Percentiles rank a stretch among this genome's conserved stretches.
phyloP scores from a whole-genome alignment of 2,329 filamentous ascomycete genomes.

The Stemphylium beticola region DNA sequence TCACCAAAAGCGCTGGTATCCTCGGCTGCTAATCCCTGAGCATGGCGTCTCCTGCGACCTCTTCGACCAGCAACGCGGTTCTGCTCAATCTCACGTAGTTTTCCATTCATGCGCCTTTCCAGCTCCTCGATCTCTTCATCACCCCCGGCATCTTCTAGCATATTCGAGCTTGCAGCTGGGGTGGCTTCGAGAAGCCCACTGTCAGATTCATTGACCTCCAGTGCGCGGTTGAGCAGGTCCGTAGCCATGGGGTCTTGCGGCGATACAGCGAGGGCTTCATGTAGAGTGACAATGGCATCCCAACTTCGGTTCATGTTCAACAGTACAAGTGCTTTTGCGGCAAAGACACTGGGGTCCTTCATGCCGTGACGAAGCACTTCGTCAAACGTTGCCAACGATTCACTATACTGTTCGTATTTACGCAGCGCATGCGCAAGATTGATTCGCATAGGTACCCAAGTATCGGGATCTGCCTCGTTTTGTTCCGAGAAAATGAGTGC shows the following conservation, averaged over 20 bases:
- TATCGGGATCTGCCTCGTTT: constrained; percentile 79
- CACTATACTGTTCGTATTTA: constrained; percentile 69
- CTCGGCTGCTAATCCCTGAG: constrained; percentile 54
- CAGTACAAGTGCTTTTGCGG: constrained; percentile 81
- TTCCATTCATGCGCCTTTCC: constrained; percentile 60
- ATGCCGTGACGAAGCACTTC: constrained; percentile 83
- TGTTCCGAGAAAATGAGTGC: constrained; percentile 79
- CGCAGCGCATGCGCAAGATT: constrained; percentile 91
- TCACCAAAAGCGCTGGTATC: constrained; percentile 51
- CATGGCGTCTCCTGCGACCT: constrained; percentile 55
- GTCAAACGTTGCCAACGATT: constrained; percentile 82
- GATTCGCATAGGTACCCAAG: constrained; percentile 82
- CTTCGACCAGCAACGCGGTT: constrained; percentile 61
- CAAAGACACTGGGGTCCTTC: constrained; percentile 79
- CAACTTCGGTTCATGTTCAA: constrained; percentile 76
- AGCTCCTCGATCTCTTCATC: constrained; percentile 56
- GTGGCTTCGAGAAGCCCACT: constrained; percentile 8
- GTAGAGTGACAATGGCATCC: constrained; percentile 80
- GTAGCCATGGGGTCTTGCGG: constrained; percentile 83
- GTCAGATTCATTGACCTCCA: constrained; percentile 52
- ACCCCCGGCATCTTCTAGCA: constrained; percentile 15
- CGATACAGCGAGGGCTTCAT: constrained; percentile 80
- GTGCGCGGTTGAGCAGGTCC: constrained; percentile 74
- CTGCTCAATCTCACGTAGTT: constrained; percentile 56
- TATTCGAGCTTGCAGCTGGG: neutral